Conservation (phyloP, 768 basidiomycete species). For the Chalciporus piperatus region DNA sequence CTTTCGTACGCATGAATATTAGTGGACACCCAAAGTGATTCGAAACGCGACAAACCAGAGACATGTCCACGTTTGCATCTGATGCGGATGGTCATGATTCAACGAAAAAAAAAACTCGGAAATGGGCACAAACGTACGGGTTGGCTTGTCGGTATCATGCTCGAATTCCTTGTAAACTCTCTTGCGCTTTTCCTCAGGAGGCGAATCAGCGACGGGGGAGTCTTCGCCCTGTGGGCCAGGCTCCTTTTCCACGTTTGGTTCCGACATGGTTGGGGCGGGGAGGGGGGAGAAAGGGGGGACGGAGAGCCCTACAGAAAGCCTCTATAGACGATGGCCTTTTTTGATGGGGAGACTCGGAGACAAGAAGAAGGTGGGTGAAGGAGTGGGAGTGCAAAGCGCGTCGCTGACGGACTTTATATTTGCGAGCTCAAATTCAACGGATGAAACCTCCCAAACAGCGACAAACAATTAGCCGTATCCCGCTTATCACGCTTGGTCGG, state of each 20-base stretch:
- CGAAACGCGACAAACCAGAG: constrained; percentile 44
- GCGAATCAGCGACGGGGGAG: constrained; percentile 30
- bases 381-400: constrained; percentile 31
- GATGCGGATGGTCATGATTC: constrained; percentile 3
- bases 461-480: constrained; percentile 20
- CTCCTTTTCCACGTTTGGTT: constrained; percentile 60
- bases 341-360: constrained; percentile 7
- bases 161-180: constrained; percentile 87
- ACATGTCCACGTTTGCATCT: constrained; percentile 91
- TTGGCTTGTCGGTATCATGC: constrained; percentile 65
- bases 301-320: constrained; percentile 27
- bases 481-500: constrained; percentile 19
- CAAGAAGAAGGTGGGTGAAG: constrained; percentile 18
- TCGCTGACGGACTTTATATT: constrained; percentile 36
- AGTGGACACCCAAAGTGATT: not conserved
- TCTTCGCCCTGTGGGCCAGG: constrained; percentile 57
- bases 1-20: constrained; percentile 22
- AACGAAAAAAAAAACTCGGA: not conserved
- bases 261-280: constrained; percentile 24
- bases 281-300: constrained; percentile 1
- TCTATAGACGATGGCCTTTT: constrained; percentile 24
- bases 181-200: constrained; percentile 48
- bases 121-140: constrained; percentile 49
- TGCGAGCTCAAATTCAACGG: constrained; percentile 23
- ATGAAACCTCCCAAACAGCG: constrained; percentile 25